These are phyloP conservation scores for Moesziomyces sp. DNA, from an alignment of 1,284 basidiomycete genomes.

Conservation along the genomic window DNA sequence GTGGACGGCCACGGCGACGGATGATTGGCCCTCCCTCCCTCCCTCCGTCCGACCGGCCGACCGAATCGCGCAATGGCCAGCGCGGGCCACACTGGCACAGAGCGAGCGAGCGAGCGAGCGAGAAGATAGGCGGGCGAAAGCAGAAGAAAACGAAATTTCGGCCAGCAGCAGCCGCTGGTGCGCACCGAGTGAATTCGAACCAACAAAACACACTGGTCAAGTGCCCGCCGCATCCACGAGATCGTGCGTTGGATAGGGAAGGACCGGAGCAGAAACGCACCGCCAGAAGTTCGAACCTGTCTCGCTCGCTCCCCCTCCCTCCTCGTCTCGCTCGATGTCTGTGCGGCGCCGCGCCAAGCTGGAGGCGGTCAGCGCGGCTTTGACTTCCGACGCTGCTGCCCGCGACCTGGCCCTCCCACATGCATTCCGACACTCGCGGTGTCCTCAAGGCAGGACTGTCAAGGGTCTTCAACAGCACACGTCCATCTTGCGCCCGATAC, in stretches of 20 bases:
- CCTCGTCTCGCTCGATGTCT: not conserved
- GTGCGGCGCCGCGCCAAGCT: constrained; percentile 14
- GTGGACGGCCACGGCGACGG: constrained; percentile 9
- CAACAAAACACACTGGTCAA: constrained; percentile 17
- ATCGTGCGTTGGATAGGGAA: constrained; percentile 39
- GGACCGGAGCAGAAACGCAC: constrained; percentile 33
- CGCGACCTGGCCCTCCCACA: too few relatives aligned
- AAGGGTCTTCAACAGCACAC: too few relatives aligned
- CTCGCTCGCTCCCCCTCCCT: too few relatives aligned
- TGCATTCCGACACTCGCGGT: too few relatives aligned
- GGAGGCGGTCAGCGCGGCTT: constrained; percentile 2
- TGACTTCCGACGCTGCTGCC: too few relatives aligned
- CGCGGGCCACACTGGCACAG: not conserved
- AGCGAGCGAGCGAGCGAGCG: constrained; percentile 3
- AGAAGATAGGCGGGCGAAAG: not conserved
- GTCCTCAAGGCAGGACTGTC: too few relatives aligned
- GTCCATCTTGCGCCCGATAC: too few relatives aligned
- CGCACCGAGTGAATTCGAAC: constrained; percentile 8
- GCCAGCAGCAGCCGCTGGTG: not conserved
- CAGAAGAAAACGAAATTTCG: constrained; percentile 10
- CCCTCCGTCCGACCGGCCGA: constrained; percentile 4
- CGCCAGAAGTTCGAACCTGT: constrained; percentile 22
- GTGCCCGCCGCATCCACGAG: constrained; percentile 13
- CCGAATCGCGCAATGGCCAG: not conserved
- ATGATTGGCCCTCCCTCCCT: constrained; percentile 18